Percentiles rank a stretch among this genome's conserved stretches.
phyloP scores from a whole-genome alignment of 208 protist species.

The Crithidia mellificae region DNA sequence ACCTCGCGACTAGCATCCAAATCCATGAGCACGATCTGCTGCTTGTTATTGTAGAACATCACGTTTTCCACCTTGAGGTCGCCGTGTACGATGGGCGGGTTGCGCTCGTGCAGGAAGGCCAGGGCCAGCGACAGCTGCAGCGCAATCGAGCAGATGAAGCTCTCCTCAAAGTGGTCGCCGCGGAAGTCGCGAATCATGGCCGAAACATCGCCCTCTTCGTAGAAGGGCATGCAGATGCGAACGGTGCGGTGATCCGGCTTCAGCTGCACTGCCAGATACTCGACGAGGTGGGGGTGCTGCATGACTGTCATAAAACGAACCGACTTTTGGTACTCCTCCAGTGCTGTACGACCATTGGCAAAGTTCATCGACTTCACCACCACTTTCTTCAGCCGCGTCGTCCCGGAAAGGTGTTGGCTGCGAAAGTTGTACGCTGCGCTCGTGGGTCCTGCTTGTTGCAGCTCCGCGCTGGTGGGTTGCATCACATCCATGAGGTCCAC shows the following conservation, averaged over 20 bases:
- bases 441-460: slow-evolving; percentile 27
- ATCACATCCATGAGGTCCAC: slow-evolving; percentile 48
- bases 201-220: slow-evolving; percentile 62
- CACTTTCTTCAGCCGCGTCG: slow-evolving; percentile 34
- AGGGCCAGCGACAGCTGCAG: slow-evolving; percentile 65
- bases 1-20: slow-evolving; percentile 69
- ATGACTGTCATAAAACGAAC: slow-evolving; percentile 77
- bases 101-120: slow-evolving; percentile 70
- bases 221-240: slow-evolving; percentile 78
- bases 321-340: slow-evolving; percentile 59
- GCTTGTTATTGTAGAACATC: slow-evolving; percentile 56
- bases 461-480: slow-evolving; percentile 35
- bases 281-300: slow-evolving; percentile 60
- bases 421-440: slow-evolving; percentile 33
- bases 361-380: slow-evolving; percentile 73
- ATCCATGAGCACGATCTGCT: slow-evolving; percentile 80
- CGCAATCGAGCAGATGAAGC: slow-evolving; percentile 53
- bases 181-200: slow-evolving; percentile 46
- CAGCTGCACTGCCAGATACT: slow-evolving; percentile 78
- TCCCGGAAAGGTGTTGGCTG: slow-evolving; percentile 29
- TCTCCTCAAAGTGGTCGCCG: slow-evolving; percentile 54
- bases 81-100: slow-evolving; percentile 80
- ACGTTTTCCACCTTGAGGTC: slow-evolving; percentile 84
- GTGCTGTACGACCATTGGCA: slow-evolving; percentile 27
- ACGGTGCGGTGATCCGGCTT: slow-evolving; percentile 45